A percentile compares a stretch with the other conserved stretches of the same genome.
phyloP scores from a whole-genome alignment of 2,329 filamentous ascomycete genomes.

The Chrysoporthe austroafricana region DNA sequence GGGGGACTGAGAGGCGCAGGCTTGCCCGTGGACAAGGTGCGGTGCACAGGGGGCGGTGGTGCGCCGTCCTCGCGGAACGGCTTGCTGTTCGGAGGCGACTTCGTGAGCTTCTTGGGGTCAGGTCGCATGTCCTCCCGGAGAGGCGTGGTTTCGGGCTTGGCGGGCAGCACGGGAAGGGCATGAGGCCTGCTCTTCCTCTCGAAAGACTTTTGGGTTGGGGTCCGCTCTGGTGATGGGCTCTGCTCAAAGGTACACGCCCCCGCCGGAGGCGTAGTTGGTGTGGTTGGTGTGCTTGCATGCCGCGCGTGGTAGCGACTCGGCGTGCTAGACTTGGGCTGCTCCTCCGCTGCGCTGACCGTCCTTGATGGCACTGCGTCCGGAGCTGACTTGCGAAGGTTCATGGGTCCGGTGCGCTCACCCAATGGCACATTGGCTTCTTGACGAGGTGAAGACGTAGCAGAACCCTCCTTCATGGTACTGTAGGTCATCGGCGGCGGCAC shows the following conservation, averaged over 20 bases:
- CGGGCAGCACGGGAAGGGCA: conserved; percentile 26
- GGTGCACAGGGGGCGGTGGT: conserved; percentile 58
- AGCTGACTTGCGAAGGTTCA: conserved; percentile 20
- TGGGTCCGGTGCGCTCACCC: conserved; percentile 34
- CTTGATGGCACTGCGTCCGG: conserved; percentile 30
- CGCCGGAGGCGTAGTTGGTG: conserved; percentile 33
- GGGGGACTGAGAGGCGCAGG: conserved; percentile 48
- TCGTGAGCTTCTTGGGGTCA: conserved; percentile 42
- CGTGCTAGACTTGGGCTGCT: conserved; percentile 38
- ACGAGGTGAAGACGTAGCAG: conserved; percentile 7
- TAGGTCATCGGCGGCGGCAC: conserved; percentile 45
- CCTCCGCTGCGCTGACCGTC: conserved; percentile 25
- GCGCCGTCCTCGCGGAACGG: conserved; percentile 57
- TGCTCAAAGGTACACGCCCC: conserved; percentile 20
- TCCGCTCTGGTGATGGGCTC: conserved; percentile 41
- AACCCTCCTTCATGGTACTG: background rate
- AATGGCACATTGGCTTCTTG: conserved; percentile 37
- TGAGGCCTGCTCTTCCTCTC: conserved; percentile 30
- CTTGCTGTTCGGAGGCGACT: conserved; percentile 40
- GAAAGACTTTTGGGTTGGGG: conserved; percentile 43
- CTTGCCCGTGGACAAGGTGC: conserved; percentile 47
- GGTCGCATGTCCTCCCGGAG: conserved; percentile 44
- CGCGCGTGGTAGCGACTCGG: conserved; percentile 42
- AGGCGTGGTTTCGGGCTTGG: conserved; percentile 36
- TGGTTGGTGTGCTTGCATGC: conserved; percentile 36